phyloP scores from a whole-genome alignment of 306 rosid genomes.

The Cucurbita argyrosperma region DNA sequence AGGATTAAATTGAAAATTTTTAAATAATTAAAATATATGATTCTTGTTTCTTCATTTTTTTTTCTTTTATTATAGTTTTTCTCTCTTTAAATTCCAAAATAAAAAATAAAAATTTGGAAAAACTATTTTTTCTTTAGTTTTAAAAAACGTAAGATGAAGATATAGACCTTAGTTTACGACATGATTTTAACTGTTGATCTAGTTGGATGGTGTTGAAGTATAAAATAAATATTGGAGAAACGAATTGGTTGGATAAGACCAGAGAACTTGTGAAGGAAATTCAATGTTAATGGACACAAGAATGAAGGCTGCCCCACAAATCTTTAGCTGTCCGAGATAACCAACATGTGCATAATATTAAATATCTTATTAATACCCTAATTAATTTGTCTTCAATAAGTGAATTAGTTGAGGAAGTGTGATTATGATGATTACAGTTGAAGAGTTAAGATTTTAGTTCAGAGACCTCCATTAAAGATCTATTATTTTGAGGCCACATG shows the following conservation, averaged over 20 bases:
- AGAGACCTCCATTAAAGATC: background rate
- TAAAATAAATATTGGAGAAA: background rate
- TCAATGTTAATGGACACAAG: background rate
- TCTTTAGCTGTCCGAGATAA: background rate
- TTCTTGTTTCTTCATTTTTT: no score
- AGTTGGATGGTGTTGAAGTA: background rate
- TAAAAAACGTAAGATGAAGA: no score
- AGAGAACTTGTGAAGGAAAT: background rate
- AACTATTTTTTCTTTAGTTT: no score
- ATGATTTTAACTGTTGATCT: no score
- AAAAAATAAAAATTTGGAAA: no score
- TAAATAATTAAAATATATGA: no score
- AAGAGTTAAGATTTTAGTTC: background rate
- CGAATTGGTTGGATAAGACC: background rate
- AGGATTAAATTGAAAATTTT: no score
- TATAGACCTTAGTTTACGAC: no score
- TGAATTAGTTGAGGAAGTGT: background rate
- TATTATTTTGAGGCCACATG: background rate
- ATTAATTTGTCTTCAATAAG: background rate
- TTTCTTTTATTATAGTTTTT: no score
- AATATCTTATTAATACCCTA: background rate
- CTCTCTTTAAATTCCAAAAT: no score
- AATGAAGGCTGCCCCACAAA: background rate
- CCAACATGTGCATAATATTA: background rate
- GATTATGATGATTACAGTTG: background rate